Evolutionary conservation across 305 asterid species (phyloP).

Genomic region (Fraxinus platypoda): DNA sequence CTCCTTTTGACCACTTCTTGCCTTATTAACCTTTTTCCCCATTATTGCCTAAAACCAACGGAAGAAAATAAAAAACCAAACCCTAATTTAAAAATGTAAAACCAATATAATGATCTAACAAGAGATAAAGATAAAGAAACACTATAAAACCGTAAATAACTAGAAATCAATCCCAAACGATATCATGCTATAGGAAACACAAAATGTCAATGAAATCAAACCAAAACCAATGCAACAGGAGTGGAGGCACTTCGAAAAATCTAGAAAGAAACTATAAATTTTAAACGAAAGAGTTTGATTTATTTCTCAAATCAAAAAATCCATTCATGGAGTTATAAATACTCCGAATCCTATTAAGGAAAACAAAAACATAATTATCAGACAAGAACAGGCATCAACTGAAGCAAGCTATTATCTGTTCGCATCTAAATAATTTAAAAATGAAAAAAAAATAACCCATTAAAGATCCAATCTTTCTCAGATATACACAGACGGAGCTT

Average conservation of each 20-base stretch:
- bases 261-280: neutral
- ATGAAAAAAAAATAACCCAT: neutral
- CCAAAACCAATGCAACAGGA: neutral
- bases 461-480: neutral
- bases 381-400: neutral
- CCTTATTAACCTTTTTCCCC: constrained; percentile 78
- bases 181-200: neutral
- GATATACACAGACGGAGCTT: neutral
- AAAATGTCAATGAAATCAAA: neutral
- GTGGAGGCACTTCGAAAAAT: neutral
- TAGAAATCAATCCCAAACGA: neutral
- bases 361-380: neutral
- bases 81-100: constrained; percentile 5
- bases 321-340: neutral
- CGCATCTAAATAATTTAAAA: neutral
- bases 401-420: neutral
- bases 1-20: constrained; percentile 57
- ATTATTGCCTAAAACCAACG: constrained; percentile 51
- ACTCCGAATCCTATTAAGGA: neutral
- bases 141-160: neutral
- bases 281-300: neutral
- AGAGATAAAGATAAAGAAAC: neutral
- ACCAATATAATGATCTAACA: neutral
- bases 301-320: neutral
- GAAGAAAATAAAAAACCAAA: constrained; percentile 23